Evolutionary conservation across 2,329 filamentous ascomycete species (phyloP).

Genomic region (Colletotrichum destructivum): DNA sequence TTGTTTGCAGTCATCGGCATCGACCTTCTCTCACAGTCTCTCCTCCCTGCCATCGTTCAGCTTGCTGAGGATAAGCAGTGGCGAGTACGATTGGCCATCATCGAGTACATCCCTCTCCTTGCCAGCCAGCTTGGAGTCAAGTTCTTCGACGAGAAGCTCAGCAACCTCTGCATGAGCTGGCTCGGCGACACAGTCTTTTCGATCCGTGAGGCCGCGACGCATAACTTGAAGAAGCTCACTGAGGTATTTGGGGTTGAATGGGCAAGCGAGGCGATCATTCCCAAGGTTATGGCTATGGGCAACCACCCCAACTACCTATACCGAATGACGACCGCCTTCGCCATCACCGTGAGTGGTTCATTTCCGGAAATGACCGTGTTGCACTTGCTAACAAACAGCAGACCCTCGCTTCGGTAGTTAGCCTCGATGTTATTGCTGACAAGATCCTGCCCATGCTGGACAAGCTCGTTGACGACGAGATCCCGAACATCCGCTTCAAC

Average conservation of each 20-base stretch:
- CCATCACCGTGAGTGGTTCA: conserved; percentile 84
- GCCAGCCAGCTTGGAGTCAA: conserved; percentile 95
- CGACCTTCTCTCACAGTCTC: conserved; percentile 94
- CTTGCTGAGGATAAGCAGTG: conserved; percentile 99
- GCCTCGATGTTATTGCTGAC: conserved; percentile 91
- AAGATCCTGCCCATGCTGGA: conserved; percentile 97
- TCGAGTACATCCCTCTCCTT: conserved; percentile 97
- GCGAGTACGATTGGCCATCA: conserved; percentile 97
- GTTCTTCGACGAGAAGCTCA: conserved; percentile 98
- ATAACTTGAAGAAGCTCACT: conserved; percentile 97
- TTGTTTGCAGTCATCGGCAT: conserved; percentile 87
- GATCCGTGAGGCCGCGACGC: conserved; percentile 96
- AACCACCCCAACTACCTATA: conserved; percentile 99
- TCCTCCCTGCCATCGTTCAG: conserved; percentile 97
- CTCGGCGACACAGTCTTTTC: conserved; percentile 98
- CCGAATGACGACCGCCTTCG: conserved; percentile 99
- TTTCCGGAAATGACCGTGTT: conserved; percentile 29
- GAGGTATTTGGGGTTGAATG: conserved; percentile 99
- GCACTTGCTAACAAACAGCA: conserved; percentile 59
- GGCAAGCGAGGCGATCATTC: conserved; percentile 97
- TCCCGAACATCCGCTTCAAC: conserved; percentile 99
- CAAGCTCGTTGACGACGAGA: conserved; percentile 92
- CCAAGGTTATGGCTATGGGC: conserved; percentile 98
- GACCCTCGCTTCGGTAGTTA: conserved; percentile 95
- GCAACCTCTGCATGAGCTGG: conserved; percentile 97